Conservation (phyloP, 2,329 filamentous ascomycete species). For the Sordariomycetes sp. region DNA sequence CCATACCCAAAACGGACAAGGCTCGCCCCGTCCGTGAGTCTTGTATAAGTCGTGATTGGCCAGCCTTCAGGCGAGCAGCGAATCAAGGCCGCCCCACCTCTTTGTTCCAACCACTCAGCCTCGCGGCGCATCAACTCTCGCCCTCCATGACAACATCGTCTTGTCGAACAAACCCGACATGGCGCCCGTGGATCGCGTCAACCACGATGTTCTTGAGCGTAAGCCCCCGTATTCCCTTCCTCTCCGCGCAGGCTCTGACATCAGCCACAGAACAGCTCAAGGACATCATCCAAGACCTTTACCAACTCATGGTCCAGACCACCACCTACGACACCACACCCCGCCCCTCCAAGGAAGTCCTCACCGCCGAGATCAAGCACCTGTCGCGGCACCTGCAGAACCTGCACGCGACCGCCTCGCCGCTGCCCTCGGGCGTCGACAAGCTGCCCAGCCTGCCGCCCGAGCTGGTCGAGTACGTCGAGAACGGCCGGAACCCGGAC, state of each 20-base stretch:
- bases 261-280: constrained; percentile 44
- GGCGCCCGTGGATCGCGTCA: constrained; percentile 29
- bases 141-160: constrained; percentile 2
- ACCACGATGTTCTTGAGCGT: constrained; percentile 31
- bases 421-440: constrained; percentile 20
- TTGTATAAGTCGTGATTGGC: too few relatives aligned
- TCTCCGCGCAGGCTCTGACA: constrained; percentile 5
- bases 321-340: constrained; percentile 48
- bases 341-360: constrained; percentile 44
- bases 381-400: constrained; percentile 28
- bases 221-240: constrained; percentile 5
- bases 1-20: too few relatives aligned
- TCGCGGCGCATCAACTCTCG: neutral
- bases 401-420: constrained; percentile 29
- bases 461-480: constrained; percentile 59
- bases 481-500: constrained; percentile 63
- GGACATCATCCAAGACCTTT: constrained; percentile 54
- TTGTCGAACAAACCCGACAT: too few relatives aligned
- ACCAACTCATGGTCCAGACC: constrained; percentile 54
- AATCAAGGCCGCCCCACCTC: too few relatives aligned
- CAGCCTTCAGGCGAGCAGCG: too few relatives aligned
- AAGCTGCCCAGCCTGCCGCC: constrained; percentile 46
- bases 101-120: neutral
- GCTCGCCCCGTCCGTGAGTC: too few relatives aligned
- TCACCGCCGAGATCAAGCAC: constrained; percentile 41